Percentiles rank a stretch among this genome's conserved stretches.
phyloP scores from a whole-genome alignment of 176 grass and related monocot species.

The Alloteropsis semialata region DNA sequence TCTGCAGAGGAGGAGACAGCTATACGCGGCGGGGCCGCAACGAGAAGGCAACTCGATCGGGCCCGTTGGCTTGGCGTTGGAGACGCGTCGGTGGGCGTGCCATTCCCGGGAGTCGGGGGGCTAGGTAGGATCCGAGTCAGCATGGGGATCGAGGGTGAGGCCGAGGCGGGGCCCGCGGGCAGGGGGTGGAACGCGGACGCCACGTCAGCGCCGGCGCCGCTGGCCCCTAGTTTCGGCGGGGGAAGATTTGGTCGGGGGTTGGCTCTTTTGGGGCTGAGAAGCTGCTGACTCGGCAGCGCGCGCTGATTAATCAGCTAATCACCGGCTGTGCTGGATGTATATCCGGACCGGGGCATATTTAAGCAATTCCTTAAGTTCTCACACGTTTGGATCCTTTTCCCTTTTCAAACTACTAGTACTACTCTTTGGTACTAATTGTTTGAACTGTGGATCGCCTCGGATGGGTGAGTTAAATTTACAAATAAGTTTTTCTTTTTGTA shows the following conservation, averaged over 20 bases:
- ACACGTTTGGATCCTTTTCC: neutral
- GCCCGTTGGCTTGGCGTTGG: neutral
- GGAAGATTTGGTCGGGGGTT: neutral
- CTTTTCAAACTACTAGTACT: too few relatives aligned
- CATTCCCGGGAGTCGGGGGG: neutral
- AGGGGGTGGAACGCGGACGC: neutral
- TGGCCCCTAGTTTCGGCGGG: neutral
- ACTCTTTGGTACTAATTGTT: too few relatives aligned
- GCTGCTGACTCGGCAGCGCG: slow-evolving; percentile 38
- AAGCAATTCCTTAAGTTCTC: neutral
- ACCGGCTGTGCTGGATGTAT: neutral
- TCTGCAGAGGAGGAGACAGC: neutral
- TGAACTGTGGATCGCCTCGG: too few relatives aligned
- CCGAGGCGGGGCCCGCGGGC: neutral
- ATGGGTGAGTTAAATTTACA: too few relatives aligned
- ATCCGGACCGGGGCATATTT: neutral
- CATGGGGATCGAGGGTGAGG: neutral
- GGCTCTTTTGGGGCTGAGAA: neutral
- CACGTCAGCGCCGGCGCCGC: neutral
- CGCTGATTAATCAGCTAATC: neutral
- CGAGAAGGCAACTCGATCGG: neutral
- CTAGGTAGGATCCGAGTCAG: slow-evolving; percentile 49
- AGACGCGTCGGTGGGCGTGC: neutral
- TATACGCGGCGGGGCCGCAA: neutral
- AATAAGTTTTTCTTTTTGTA: too few relatives aligned